Base-by-base conservation (phyloP, 2,329 filamentous ascomycete species). In the Rosellinia necatrix region DNA sequence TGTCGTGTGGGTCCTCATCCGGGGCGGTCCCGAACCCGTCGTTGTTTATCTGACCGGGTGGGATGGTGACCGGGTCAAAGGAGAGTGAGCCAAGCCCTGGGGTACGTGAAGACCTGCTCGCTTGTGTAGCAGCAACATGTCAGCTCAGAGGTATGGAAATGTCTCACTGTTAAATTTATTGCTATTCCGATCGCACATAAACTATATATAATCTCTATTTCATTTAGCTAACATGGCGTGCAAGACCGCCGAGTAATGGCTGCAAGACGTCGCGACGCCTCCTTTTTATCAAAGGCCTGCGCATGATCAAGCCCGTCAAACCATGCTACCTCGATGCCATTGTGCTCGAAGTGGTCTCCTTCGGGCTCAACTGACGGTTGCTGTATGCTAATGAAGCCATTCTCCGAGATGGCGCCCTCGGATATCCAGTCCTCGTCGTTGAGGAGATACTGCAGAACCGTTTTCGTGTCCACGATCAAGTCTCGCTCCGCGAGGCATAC, bases 1-100 rank as follows among this genome's bases (percentile, higher is more conserved):
- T 27, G 74, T 87, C 2, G 80, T 84, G 32, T 89, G 86, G 84
- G 79, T 89, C 9, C 80, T 90, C 40, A 83, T 85, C 4, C 79
- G 86, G 19, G 84, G 81, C 61, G 87, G 86, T 0, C 69, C 80
- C 2, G 76, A 77, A 52, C 86, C 87, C 0, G 77, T 84, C 1
- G 84, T 87, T 5, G 83, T 84, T 22, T 84, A 86, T 64, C 64
- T 90, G 52, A 77, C 79, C 9, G 83, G 80, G 19, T 90, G 87
- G 86, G 81, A 82, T 55, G 81, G 80, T 8, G 69, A 75, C 32
- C 73, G 78, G 64, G 69, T 72, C 6, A 69, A 69, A 59, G 61
- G 65, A 53, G 68, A 67, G 42, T 68, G 15, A 66, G 56, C 47
- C 3, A 9, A 42, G 10, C 55, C 38, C 54, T 30, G 53, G 30